Evolutionary conservation across 306 rosid species (phyloP).

Genomic region (Begonia loranthoides): DNA sequence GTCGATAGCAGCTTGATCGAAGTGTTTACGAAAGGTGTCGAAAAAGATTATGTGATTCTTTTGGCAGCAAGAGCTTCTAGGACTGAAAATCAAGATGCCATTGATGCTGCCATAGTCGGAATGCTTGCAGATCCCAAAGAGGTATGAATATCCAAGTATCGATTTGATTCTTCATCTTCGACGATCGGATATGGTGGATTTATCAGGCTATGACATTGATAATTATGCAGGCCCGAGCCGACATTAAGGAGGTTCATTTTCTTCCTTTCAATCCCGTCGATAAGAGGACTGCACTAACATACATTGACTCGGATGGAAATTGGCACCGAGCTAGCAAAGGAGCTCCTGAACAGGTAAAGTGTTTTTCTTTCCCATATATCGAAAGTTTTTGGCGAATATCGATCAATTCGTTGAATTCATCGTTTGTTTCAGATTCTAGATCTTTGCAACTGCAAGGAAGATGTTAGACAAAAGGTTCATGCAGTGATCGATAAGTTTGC

Average conservation of each 20-base stretch:
- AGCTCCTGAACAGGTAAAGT: conserved; percentile 98
- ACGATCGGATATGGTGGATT: neutral
- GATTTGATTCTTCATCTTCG: no score
- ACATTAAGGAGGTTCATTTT: conserved; percentile 82
- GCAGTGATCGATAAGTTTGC: conserved; percentile 80
- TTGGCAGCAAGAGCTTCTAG: conserved; percentile 99
- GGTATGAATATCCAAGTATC: conserved; percentile 20
- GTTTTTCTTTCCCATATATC: neutral
- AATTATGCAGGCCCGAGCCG: conserved; percentile 81
- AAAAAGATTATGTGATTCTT: conserved; percentile 77
- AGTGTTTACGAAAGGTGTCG: conserved; percentile 83
- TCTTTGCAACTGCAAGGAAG: conserved; percentile 94
- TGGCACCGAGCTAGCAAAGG: conserved; percentile 98
- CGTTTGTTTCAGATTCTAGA: conserved; percentile 41
- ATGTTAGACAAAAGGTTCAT: conserved; percentile 60
- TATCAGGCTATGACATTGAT: neutral
- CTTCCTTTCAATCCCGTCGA: conserved; percentile 96
- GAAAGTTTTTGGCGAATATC: no score
- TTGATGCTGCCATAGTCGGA: conserved; percentile 95
- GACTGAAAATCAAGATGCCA: conserved; percentile 97
- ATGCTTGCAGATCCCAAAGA: conserved; percentile 99
- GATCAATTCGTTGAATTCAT: conserved; percentile 8
- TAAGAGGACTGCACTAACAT: conserved; percentile 94
- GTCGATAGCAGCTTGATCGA: conserved; percentile 79
- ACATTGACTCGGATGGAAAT: conserved; percentile 70